Conservation (phyloP, 169 alveolate species). For the Pseudocohnilembus persalinus region DNA sequence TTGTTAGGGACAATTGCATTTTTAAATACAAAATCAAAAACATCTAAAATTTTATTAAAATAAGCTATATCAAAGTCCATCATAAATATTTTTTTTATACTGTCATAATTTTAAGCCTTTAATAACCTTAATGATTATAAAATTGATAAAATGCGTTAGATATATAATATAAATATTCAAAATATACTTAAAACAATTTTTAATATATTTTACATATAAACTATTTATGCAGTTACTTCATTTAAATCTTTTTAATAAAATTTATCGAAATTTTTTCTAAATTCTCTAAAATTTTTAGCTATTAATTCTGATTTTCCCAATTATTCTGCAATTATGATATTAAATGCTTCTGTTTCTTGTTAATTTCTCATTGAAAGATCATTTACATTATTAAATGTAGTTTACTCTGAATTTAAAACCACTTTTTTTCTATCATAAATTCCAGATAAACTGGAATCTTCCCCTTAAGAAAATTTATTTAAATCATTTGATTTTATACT, state of each 20-base stretch:
- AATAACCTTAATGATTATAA: not conserved
- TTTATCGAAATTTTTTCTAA: constrained; percentile 30
- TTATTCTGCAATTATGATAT: constrained; percentile 14
- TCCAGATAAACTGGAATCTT: too few relatives aligned
- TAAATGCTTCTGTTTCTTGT: constrained; percentile 9
- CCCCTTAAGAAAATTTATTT: not conserved
- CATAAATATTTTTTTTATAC: constrained; percentile 35
- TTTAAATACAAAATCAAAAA: constrained; percentile 9
- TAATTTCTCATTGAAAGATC: constrained; percentile 6
- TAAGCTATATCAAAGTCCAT: constrained; percentile 34
- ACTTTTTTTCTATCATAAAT: not conserved
- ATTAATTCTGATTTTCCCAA: constrained; percentile 18
- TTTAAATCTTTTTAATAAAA: constrained; percentile 8
- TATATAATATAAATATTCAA: not conserved
- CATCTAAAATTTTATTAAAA: constrained; percentile 32
- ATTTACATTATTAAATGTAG: constrained; percentile 18
- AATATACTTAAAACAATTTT: not conserved
- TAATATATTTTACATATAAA: constrained; percentile 5
- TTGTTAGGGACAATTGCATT: not conserved
- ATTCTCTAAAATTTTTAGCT: constrained; percentile 39
- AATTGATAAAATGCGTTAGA: too few relatives aligned
- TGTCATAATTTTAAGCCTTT: constrained; percentile 8
- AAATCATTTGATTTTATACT: constrained; percentile 40
- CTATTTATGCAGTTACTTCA: constrained; percentile 10
- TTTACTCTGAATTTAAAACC: constrained; percentile 8